Base-by-base conservation (phyloP, 2,329 filamentous ascomycete species). In the Cercospora berteroae region DNA sequence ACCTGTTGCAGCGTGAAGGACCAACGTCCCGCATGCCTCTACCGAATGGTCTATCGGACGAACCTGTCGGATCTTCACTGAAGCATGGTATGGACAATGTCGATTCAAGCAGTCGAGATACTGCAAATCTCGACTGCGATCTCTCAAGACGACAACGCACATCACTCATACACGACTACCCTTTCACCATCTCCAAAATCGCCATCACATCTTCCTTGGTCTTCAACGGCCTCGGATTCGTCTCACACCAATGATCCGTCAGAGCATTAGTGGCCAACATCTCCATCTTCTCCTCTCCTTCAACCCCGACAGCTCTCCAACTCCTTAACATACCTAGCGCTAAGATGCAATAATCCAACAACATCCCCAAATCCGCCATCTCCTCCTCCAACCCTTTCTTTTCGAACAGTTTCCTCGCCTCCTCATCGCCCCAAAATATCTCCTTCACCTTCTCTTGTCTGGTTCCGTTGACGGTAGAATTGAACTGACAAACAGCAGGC, bases 401-500 rank as follows among this genome's bases (percentile, higher is more conserved):
- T 5, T 69, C 62, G 60, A 86, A 75, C 0, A 83, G 71, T 0
- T 76, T 72, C 3, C 74, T 73, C 2, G 84, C 78, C 0, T 79
- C 74, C 0, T 71, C 67, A 10, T 81, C 76, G 4, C 71, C 65
- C 73, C 82, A 80, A 5, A 86, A 74, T 7, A 81, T 77, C 5
- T 80, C 72, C 7, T 75, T 74, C 1, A 83, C 76, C 2, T 75
- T 76, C 9, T 74, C 71, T 74, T 86, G 85, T 18, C 80, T 76
- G 8, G 80, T 78, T 2, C 79, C 79, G 5, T 81, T 80, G 39
- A 73, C 75, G 3, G 18, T 13, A 1, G 79, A 78, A 66, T 88
- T 89, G 72, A 81, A 88, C 72, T 83, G 85, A 73, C 84, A 84
- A 5, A 89, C 85, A 0, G 83, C 81, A 0, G 86, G 86, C 39